phyloP scores from a whole-genome alignment of 1,284 basidiomycete species.

The Xerocomus nothofagi region DNA sequence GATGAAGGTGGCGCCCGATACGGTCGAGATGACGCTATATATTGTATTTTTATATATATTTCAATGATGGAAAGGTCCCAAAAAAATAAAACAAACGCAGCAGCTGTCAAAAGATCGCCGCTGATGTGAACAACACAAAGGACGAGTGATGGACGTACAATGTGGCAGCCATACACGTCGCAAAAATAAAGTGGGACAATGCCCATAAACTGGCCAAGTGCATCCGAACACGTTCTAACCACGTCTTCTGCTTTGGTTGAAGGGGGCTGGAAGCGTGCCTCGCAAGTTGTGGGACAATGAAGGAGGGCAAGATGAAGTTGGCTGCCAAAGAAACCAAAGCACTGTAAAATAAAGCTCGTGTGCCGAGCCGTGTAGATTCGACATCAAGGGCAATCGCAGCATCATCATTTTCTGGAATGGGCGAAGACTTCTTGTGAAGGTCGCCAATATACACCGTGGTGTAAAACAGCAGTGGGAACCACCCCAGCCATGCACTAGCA shows the following conservation, averaged over 20 bases:
- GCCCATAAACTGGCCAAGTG: constrained; percentile 76
- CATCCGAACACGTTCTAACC: constrained; percentile 44
- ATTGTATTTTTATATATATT: no score
- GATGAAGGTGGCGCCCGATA: constrained; percentile 62
- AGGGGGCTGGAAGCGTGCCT: constrained; percentile 18
- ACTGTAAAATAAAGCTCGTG: constrained; percentile 80
- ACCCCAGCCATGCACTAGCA: constrained; percentile 74
- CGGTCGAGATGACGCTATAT: constrained; percentile 61
- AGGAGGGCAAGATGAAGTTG: constrained; percentile 73
- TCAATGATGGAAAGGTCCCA: constrained; percentile 7
- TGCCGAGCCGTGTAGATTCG: constrained; percentile 80
- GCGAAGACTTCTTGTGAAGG: constrained; percentile 63
- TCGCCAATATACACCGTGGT: constrained; percentile 86
- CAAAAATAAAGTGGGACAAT: constrained; percentile 68
- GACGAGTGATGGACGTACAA: constrained; percentile 51
- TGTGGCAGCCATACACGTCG: constrained; percentile 69
- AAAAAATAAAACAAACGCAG: constrained; percentile 7
- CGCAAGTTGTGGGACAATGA: constrained; percentile 47
- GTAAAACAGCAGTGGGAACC: constrained; percentile 92
- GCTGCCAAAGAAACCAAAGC: constrained; percentile 68
- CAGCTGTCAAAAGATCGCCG: constrained; percentile 13
- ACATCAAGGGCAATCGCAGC: constrained; percentile 49
- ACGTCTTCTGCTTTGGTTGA: constrained; percentile 24
- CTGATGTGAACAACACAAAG: constrained; percentile 12
- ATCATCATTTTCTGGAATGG: constrained; percentile 36